Percentiles rank a stretch among this genome's conserved stretches.
These are phyloP conservation scores for Psidium friedrichsthalianum DNA, from an alignment of 345 rosid genomes.

Conservation along the genomic window DNA sequence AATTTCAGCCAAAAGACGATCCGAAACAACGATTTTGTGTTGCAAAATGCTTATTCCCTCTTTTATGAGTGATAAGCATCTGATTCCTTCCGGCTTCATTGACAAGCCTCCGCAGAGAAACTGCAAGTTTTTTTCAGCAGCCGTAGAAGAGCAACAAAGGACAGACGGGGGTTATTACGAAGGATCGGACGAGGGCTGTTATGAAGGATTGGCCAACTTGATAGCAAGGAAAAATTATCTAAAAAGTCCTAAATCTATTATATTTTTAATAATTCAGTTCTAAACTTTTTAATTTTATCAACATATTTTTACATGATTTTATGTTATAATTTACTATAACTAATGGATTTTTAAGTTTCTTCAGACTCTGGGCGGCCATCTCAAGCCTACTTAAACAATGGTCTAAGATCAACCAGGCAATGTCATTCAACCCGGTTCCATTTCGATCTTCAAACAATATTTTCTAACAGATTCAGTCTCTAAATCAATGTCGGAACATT, in stretches of 20 bases:
- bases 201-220: neutral
- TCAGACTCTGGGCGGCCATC: neutral
- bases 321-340: neutral
- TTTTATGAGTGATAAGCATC: neutral
- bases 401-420: neutral
- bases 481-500: neutral
- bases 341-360: neutral
- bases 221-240: neutral
- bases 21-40: neutral
- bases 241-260: too few species aligned
- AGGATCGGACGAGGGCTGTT: neutral
- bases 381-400: neutral
- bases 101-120: neutral
- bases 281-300: too few species aligned
- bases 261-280: too few species aligned
- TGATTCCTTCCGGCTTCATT: neutral
- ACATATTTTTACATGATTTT: neutral
- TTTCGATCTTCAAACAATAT: neutral
- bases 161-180: neutral
- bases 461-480: neutral
- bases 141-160: neutral
- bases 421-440: neutral
- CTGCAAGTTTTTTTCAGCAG: neutral
- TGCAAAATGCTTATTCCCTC: neutral
- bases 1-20: neutral